phyloP scores from a whole-genome alignment of 192 early-diverging fungal genomes.

The Coemansia sp. region DNA sequence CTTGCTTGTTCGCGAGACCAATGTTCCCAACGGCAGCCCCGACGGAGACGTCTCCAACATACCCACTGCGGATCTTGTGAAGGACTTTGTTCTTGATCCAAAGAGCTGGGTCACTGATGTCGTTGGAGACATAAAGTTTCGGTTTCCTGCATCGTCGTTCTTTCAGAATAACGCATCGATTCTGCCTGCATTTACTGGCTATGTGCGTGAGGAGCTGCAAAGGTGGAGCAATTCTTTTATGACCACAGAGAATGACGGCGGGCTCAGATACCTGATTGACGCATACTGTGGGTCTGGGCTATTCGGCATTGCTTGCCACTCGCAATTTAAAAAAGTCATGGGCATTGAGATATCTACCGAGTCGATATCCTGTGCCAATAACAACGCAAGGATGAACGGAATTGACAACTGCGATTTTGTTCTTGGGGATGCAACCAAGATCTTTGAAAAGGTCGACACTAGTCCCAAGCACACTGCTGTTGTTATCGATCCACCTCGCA shows the following conservation, averaged over 20 bases:
- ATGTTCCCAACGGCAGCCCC: slow-evolving; percentile 31
- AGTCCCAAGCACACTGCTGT: slow-evolving; percentile 58
- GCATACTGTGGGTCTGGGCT: slow-evolving; percentile 76
- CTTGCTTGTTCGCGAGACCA: slow-evolving; percentile 61
- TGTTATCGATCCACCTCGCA: slow-evolving; percentile 74
- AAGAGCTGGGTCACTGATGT: slow-evolving; percentile 60
- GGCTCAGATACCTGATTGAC: slow-evolving; percentile 61
- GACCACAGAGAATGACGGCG: slow-evolving; percentile 17
- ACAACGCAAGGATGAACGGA: slow-evolving; percentile 62
- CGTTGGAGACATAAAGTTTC: slow-evolving; percentile 60
- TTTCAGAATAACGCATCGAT: slow-evolving; percentile 74
- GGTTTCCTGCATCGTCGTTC: slow-evolving; percentile 65
- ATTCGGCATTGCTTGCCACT: slow-evolving; percentile 65
- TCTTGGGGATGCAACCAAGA: slow-evolving; percentile 59
- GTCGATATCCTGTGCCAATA: slow-evolving; percentile 63
- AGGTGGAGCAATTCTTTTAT: slow-evolving; percentile 28
- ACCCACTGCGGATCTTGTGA: slow-evolving; percentile 40
- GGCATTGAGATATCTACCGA: slow-evolving; percentile 68
- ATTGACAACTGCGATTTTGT: slow-evolving; percentile 60
- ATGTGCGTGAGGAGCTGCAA: slow-evolving; percentile 63
- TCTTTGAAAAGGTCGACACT: slow-evolving; percentile 62
- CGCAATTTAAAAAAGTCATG: slow-evolving; percentile 62
- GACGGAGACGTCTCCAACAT: slow-evolving; percentile 14
- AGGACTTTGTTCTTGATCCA: slow-evolving; percentile 58
- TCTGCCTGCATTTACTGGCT: slow-evolving; percentile 60